Conservation (phyloP, 202 grass and related monocot genomes). For the Cymbopogon flexuosus region DNA sequence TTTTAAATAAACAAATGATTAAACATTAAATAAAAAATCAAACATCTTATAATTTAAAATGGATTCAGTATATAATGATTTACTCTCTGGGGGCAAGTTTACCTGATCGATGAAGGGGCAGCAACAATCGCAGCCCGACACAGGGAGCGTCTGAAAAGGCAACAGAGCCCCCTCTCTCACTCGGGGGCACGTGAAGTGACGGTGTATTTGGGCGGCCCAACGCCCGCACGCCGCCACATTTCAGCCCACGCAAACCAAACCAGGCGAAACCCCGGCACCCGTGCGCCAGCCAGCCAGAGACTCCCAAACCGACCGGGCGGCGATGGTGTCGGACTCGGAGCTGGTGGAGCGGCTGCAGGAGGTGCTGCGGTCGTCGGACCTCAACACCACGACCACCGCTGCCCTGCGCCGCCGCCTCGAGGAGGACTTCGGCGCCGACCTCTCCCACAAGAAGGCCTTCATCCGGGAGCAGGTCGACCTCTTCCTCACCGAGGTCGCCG, state of each 20-base stretch:
- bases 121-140: not conserved
- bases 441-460: conserved; percentile 90
- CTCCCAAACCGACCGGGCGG: conserved; percentile 38
- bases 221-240: not conserved
- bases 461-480: conserved; percentile 91
- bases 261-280: conserved; percentile 22
- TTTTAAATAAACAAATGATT: no score
- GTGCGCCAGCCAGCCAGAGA: conserved; percentile 24
- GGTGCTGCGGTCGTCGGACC: conserved; percentile 79
- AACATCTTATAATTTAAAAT: no score
- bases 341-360: conserved; percentile 76
- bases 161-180: not conserved
- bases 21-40: no score
- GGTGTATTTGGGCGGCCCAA: conserved; percentile 28
- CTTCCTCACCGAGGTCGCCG: conserved; percentile 55
- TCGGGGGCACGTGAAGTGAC: not conserved
- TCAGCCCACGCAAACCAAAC: conserved; percentile 33
- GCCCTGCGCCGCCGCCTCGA: conserved; percentile 77
- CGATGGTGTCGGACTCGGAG: conserved; percentile 92
- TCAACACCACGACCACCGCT: conserved; percentile 80
- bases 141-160: not conserved
- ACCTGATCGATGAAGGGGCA: not conserved
- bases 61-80: no score
- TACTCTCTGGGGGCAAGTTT: not conserved
- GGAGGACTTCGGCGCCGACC: conserved; percentile 80